phyloP scores from a whole-genome alignment of 2,329 filamentous ascomycete species.

The Ophiocordyceps camponoti-floridani region DNA sequence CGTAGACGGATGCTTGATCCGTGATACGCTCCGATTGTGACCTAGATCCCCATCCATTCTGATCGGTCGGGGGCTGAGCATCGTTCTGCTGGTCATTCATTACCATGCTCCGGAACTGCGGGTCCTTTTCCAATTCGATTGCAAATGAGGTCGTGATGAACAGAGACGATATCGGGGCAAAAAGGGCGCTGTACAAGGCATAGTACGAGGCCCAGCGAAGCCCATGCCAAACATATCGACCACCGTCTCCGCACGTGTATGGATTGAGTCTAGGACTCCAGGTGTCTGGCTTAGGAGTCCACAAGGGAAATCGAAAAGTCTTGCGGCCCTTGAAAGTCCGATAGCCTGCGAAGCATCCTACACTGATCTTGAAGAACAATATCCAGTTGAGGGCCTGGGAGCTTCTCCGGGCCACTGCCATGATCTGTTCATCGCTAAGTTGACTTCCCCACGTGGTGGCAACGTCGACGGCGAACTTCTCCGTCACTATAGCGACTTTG shows the following conservation, averaged over 20 bases:
- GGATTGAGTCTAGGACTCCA: slow-evolving; percentile 10
- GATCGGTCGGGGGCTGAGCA: neutral
- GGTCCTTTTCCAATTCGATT: slow-evolving; percentile 8
- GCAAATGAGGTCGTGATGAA: too few relatives aligned
- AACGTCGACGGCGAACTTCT: slow-evolving; percentile 10
- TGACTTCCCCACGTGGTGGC: slow-evolving; percentile 12
- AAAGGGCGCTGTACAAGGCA: slow-evolving; percentile 4
- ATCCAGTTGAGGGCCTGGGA: neutral
- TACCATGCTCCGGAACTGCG: slow-evolving; percentile 10
- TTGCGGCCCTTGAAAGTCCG: slow-evolving; percentile 11
- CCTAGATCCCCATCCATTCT: neutral
- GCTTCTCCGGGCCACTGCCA: slow-evolving; percentile 16
- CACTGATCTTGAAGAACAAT: too few relatives aligned
- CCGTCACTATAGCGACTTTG: slow-evolving; percentile 11
- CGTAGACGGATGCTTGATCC: neutral
- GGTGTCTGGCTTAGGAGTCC: slow-evolving; percentile 12
- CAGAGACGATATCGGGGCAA: neutral
- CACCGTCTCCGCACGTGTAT: slow-evolving; percentile 8
- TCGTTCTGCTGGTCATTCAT: neutral
- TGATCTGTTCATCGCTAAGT: slow-evolving; percentile 17
- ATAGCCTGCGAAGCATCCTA: slow-evolving; percentile 5
- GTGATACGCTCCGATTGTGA: neutral
- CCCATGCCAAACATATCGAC: slow-evolving; percentile 15
- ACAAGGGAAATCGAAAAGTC: slow-evolving; percentile 22
- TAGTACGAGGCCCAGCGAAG: slow-evolving; percentile 16